Evolutionary conservation across 768 basidiomycete genomes (phyloP), one percentile per base, ranked within the genome.

Genomic region (Coprinopsis marcescibilis): DNA sequence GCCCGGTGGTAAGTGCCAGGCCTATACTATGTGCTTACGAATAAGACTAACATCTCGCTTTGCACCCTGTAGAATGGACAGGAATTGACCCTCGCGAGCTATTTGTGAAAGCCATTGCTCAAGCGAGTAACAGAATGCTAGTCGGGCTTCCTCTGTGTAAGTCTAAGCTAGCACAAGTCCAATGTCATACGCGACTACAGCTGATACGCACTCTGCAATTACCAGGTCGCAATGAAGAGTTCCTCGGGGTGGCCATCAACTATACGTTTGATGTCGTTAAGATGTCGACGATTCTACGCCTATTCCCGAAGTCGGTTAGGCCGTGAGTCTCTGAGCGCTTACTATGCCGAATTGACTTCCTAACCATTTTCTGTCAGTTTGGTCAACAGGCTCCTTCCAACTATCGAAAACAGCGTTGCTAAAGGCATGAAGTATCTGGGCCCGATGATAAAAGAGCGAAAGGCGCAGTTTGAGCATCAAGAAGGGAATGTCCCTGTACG

Each of bases 71-170:
- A 73, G 72, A 69, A 11, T 77, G 76, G 76, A 54, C 52, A 7
- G 52, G 49, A 3, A 41, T 75, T 8, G 54, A 55, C 0, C 62
- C 54, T 1, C 25, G 65, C 3, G 52, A 60, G 0, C 55, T 43
- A 0, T 54, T 67, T 4, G 64, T 56, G 51, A 46, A 62, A 26
- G 55, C 77, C 13, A 55, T 78, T 11, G 63, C 66, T 29, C 67
- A 72, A 30, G 55, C 62, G 2, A 70, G 61, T 43, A 76, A 73
- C 49, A 66, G 78, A 13, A 39, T 66, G 0, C 73, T 80, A 41
- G 43, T 52, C 11, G 51, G 51, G 1, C 39, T 52, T 7, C 51
- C 51, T 19, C 19, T 52, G 15, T 52, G 51, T 52, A n/a, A 7
- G 51, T 46, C 13, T 13, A 38, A 45, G 20, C 40, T 41, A 20